Evolutionary conservation across 345 rosid species (phyloP).

Genomic region (Clausena lansium): DNA sequence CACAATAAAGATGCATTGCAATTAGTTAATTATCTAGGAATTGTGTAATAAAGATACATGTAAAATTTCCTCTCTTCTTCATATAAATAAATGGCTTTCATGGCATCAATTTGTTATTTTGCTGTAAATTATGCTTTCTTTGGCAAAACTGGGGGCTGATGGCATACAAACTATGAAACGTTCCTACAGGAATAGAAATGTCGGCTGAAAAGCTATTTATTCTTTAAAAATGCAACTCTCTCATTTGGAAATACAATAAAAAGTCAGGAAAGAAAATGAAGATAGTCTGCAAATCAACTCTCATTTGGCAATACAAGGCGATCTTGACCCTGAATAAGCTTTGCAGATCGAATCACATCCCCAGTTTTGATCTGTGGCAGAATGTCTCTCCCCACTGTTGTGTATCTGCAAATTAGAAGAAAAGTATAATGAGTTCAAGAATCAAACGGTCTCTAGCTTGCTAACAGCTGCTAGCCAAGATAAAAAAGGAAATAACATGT

Average conservation of each 20-base stretch:
- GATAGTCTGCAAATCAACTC: conserved; percentile 23
- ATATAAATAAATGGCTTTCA: no score
- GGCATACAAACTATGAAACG: no score
- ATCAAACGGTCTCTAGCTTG: background rate
- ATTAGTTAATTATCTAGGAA: no score
- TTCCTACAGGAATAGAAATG: no score
- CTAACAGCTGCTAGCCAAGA: background rate
- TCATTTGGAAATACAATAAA: background rate
- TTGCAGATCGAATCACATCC: conserved; percentile 69
- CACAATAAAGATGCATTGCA: no score
- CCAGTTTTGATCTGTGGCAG: conserved; percentile 83
- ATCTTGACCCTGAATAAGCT: conserved; percentile 71
- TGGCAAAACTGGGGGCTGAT: no score
- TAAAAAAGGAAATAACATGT: background rate
- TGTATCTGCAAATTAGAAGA: conserved; percentile 41
- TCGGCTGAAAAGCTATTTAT: background rate
- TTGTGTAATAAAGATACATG: no score
- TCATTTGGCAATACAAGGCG: conserved; percentile 65
- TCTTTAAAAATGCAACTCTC: background rate
- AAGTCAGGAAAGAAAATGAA: background rate
- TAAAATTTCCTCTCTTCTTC: no score
- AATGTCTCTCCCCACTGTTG: conserved; percentile 68
- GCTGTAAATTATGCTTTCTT: no score
- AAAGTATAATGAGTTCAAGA: background rate
- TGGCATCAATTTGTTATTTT: no score